Evolutionary conservation across 495 filamentous ascomycete genomes (phyloP).

Genomic region (Podospora pseudocomata): DNA sequence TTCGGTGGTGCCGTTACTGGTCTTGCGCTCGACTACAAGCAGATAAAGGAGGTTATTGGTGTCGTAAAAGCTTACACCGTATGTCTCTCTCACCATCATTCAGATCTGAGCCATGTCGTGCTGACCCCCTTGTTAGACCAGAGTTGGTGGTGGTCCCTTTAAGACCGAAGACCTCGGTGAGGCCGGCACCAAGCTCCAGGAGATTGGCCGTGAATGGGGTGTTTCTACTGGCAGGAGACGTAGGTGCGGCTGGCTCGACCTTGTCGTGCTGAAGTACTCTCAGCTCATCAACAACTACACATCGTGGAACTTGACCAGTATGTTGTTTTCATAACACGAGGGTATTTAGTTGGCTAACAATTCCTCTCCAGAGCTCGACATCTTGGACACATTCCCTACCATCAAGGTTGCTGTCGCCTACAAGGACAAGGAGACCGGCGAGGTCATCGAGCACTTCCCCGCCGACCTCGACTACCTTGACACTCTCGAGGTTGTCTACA

Average conservation of each 20-base stretch:
- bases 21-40: constrained; percentile 53
- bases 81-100: not conserved
- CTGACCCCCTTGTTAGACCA: constrained; percentile 37
- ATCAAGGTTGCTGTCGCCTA: constrained; percentile 79
- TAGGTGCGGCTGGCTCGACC: constrained; percentile 86
- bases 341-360: not conserved
- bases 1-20: constrained; percentile 76
- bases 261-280: constrained; percentile 80
- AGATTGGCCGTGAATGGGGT: constrained; percentile 60
- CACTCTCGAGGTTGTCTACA: constrained; percentile 59
- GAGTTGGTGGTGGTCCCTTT: constrained; percentile 79
- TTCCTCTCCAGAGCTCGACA: constrained; percentile 53
- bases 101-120: not conserved
- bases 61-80: constrained; percentile 73
- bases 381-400: constrained; percentile 77
- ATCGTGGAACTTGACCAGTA: constrained; percentile 72
- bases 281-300: constrained; percentile 70
- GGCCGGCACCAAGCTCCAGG: constrained; percentile 41
- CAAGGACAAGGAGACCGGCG: constrained; percentile 45
- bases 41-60: constrained; percentile 52
- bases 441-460: constrained; percentile 38
- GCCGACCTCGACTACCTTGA: constrained; percentile 36
- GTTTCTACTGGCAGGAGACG: constrained; percentile 74
- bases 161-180: constrained; percentile 74
- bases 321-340: not conserved